These are phyloP conservation scores for Oxyria digyna DNA, from an alignment of 148 eudicot genomes.

Conservation along the genomic window DNA sequence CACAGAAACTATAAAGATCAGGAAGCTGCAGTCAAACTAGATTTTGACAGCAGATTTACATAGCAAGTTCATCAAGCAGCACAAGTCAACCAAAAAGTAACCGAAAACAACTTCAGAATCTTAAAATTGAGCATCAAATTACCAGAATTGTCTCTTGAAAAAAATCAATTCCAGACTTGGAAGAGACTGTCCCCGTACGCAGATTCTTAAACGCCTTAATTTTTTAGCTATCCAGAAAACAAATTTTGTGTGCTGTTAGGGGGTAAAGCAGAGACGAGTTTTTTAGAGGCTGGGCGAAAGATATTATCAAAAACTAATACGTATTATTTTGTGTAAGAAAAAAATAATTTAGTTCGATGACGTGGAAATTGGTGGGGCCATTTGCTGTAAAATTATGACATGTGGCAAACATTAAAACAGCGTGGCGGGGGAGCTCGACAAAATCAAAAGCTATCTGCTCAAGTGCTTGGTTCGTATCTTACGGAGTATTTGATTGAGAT, in stretches of 20 bases:
- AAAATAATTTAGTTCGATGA: not conserved
- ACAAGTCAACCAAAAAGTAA: not conserved
- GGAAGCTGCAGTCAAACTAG: not conserved
- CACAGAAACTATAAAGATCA: not conserved
- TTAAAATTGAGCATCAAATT: not conserved
- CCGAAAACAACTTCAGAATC: not conserved
- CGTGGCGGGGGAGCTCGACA: not conserved
- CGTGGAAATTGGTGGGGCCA: slow-evolving; percentile 1
- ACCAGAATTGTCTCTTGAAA: not conserved
- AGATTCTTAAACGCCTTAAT: not conserved
- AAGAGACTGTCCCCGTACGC: not conserved
- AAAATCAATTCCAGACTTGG: not conserved
- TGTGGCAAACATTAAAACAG: not conserved
- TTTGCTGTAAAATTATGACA: not conserved
- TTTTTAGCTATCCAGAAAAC: not conserved
- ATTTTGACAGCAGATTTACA: not conserved
- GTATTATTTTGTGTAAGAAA: not conserved
- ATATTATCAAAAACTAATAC: slow-evolving; percentile 1
- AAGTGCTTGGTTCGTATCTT: not conserved
- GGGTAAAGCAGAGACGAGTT: not conserved
- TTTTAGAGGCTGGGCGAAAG: not conserved
- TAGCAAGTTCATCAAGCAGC: not conserved
- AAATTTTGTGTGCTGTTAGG: not conserved
- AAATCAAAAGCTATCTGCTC: not conserved
- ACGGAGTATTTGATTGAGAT: slow-evolving; percentile 3